Percentiles rank a stretch among this genome's conserved stretches.
phyloP scores from a whole-genome alignment of 2,329 filamentous ascomycete species.

The Capronia americana region DNA sequence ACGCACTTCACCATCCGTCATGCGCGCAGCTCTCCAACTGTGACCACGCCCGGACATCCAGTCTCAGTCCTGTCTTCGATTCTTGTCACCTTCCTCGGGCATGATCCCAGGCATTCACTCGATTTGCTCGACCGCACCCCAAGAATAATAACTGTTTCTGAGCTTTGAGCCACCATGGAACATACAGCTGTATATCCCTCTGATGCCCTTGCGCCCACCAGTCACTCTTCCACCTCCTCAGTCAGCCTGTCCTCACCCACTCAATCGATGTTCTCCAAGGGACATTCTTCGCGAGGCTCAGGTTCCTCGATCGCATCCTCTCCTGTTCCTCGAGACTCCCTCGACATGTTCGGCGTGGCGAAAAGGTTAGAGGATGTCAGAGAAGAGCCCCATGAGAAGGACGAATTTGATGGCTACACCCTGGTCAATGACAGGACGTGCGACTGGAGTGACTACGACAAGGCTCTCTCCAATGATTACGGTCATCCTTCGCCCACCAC shows the following conservation, averaged over 20 bases:
- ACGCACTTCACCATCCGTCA: constrained; percentile 18
- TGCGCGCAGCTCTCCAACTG: constrained; percentile 33
- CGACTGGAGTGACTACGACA: constrained; percentile 47
- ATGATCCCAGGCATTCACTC: constrained; percentile 27
- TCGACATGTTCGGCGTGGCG: constrained; percentile 57
- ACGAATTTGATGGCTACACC: constrained; percentile 35
- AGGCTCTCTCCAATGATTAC: constrained; percentile 30
- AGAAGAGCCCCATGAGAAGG: constrained; percentile 65
- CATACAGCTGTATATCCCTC: constrained; percentile 13
- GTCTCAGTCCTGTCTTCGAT: constrained; percentile 19
- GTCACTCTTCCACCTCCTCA: constrained; percentile 29
- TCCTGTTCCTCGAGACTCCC: constrained; percentile 56
- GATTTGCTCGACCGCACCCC: constrained; percentile 3
- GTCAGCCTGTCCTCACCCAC: constrained; percentile 33
- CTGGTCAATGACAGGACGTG: constrained; percentile 31
- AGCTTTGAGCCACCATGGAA: constrained; percentile 27
- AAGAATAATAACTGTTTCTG: constrained; percentile 20
- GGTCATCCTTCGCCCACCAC: constrained; percentile 24
- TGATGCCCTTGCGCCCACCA: constrained; percentile 20
- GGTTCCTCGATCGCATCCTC: constrained; percentile 66
- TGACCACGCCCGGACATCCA: constrained; percentile 25
- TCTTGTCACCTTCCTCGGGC: constrained; percentile 19
- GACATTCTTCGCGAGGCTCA: constrained; percentile 38
- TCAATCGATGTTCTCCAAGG: constrained; percentile 36
- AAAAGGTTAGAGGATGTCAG: constrained; percentile 82